Conservation (phyloP, 306 rosid species). For the Sphenostylis stenocarpa region DNA sequence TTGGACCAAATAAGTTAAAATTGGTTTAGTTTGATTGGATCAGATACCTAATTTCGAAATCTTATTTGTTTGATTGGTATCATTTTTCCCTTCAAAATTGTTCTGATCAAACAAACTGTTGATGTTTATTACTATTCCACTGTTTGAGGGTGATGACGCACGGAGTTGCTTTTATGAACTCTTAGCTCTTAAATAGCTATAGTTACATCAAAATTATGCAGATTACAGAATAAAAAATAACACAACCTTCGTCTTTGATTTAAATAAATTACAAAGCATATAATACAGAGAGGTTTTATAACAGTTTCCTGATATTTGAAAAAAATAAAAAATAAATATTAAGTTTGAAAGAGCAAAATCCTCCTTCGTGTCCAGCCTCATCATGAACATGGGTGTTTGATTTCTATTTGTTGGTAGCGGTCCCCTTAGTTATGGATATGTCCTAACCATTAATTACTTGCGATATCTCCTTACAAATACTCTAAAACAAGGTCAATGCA, state of each 20-base stretch:
- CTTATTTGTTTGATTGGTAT: neutral
- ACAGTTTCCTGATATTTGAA: neutral
- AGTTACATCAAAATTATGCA: no score
- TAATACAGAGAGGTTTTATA: neutral
- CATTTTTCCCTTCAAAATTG: neutral
- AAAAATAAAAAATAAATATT: neutral
- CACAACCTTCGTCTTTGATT: neutral
- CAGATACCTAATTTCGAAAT: neutral
- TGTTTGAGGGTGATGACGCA: neutral
- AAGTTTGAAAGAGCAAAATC: neutral
- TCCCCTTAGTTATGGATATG: neutral
- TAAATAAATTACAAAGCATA: neutral
- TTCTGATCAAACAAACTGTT: neutral
- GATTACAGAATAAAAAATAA: no score
- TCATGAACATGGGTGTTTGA: neutral
- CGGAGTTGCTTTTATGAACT: neutral
- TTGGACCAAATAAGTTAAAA: neutral
- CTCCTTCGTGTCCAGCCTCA: neutral
- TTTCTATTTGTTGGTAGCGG: no score
- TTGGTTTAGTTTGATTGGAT: neutral
- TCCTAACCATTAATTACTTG: neutral
- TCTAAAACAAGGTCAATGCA: neutral
- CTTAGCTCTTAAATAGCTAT: no score
- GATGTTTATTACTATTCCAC: neutral
- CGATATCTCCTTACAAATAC: neutral